phyloP scores from a whole-genome alignment of 2,329 filamentous ascomycete genomes.

The Cladosporium cucumerinum region DNA sequence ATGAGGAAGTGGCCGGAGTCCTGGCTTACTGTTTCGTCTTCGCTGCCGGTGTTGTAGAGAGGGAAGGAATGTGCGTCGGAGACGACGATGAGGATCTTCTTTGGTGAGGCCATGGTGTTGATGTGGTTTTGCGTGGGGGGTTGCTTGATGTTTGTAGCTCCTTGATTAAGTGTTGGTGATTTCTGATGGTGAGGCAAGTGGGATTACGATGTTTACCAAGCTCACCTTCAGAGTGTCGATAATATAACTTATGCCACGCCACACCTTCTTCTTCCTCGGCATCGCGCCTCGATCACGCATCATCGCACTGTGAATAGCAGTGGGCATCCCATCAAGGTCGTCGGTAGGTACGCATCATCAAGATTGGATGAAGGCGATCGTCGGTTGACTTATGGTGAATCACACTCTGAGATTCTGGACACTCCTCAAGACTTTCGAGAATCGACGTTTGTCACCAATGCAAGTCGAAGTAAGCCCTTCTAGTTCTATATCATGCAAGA shows the following conservation, averaged over 20 bases:
- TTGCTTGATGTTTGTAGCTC: neutral
- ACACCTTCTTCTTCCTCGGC: neutral
- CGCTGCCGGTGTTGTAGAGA: conserved; percentile 5
- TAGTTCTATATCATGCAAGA: neutral
- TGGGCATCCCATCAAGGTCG: neutral
- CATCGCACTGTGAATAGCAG: neutral
- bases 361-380: neutral
- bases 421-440: neutral
- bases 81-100: conserved; percentile 9
- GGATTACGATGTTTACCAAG: neutral
- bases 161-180: neutral
- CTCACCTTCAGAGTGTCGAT: neutral
- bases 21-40: neutral
- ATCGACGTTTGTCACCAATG: neutral
- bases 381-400: neutral
- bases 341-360: neutral
- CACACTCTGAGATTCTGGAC: neutral
- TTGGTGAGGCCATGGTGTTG: neutral
- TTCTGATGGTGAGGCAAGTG: neutral
- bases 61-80: neutral
- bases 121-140: neutral
- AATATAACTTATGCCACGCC: neutral
- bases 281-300: neutral
- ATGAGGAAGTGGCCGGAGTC: conserved; percentile 28
- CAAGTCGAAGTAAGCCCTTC: neutral